phyloP scores from a whole-genome alignment of 805 yeast species.

The Candida ipomoeae region DNA sequence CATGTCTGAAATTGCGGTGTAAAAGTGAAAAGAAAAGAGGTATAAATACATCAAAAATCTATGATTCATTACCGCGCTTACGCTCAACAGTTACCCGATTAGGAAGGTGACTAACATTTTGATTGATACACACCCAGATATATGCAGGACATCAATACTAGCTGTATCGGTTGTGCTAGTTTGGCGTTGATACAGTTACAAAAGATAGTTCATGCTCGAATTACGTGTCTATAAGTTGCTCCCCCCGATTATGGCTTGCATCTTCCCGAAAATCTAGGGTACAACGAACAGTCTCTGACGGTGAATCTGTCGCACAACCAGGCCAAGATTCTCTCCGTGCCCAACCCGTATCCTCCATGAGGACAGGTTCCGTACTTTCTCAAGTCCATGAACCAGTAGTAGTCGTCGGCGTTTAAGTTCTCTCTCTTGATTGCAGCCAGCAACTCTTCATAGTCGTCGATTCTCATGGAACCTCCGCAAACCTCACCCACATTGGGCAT shows the following conservation, averaged over 20 bases:
- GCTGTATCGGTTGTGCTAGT: no score
- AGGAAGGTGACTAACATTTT: conserved; percentile 7
- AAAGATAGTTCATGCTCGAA: not conserved
- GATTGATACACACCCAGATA: not conserved
- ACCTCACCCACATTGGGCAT: conserved; percentile 99
- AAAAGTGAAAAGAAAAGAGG: not conserved
- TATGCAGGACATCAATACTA: not conserved
- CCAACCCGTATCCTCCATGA: conserved; percentile 98
- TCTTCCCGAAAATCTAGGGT: conserved; percentile 97
- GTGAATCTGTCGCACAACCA: conserved; percentile 98
- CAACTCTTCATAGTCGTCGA: conserved; percentile 73
- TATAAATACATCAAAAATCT: not conserved
- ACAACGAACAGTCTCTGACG: conserved; percentile 95
- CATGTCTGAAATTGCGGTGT: conserved; percentile 5
- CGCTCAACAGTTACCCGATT: conserved; percentile 8
- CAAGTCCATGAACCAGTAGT: conserved; percentile 96
- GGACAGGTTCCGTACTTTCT: conserved; percentile 97
- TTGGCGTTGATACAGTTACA: no score
- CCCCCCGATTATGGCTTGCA: conserved; percentile 74
- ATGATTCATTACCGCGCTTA: conserved; percentile 25
- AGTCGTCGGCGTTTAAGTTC: conserved; percentile 72
- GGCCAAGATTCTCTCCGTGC: conserved; percentile 96
- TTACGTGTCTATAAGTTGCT: not conserved
- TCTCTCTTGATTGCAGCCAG: conserved; percentile 91
- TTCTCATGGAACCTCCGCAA: conserved; percentile 99